phyloP scores from a whole-genome alignment of 164 flowering plant genomes.

The Echeveria elegans region DNA sequence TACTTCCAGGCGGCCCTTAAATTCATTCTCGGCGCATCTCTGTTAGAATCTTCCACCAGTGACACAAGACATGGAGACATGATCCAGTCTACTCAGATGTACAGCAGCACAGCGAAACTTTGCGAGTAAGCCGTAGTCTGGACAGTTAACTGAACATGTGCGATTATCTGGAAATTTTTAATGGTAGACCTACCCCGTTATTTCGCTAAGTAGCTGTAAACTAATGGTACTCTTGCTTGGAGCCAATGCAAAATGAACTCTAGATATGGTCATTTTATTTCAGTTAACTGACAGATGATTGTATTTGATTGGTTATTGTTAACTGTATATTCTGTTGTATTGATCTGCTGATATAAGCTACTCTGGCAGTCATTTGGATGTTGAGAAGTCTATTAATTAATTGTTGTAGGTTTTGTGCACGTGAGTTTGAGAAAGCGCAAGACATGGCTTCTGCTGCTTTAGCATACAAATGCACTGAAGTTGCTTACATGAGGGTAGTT shows the following conservation, averaged over 20 bases:
- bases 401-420: constrained; percentile 8
- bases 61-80: constrained; percentile 61
- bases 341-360: neutral
- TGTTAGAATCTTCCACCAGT: constrained; percentile 45
- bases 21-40: constrained; percentile 63
- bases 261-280: neutral
- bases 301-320: neutral
- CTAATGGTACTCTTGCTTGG: neutral
- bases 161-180: neutral
- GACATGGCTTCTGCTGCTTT: constrained; percentile 11
- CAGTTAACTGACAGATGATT: neutral
- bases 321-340: neutral
- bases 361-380: neutral
- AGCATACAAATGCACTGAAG: constrained; percentile 13
- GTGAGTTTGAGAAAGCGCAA: constrained; percentile 7
- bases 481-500: constrained; percentile 10
- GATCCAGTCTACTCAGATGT: constrained; percentile 18
- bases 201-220: neutral
- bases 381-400: neutral
- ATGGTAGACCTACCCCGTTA: neutral
- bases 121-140: constrained; percentile 1
- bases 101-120: neutral
- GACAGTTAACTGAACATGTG: neutral
- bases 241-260: neutral
- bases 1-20: constrained; percentile 11